Evolutionary conservation across 2,329 filamentous ascomycete genomes (phyloP).

Genomic region (Grosmannia penicillata): DNA sequence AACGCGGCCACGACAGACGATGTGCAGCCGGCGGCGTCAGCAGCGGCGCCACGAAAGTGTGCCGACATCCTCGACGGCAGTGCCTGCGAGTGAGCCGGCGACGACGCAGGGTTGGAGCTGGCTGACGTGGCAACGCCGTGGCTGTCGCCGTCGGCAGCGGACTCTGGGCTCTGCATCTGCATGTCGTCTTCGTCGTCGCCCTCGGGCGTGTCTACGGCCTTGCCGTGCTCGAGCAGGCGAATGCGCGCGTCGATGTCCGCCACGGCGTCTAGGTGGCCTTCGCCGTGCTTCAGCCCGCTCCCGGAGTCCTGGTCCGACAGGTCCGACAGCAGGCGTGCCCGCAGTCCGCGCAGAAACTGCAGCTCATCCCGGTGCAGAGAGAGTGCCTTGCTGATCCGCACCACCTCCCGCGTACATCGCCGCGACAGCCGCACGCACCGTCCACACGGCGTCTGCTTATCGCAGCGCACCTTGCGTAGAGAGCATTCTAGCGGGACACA

Average conservation of each 20-base stretch:
- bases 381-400: constrained; percentile 8
- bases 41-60: too few relatives aligned
- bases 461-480: constrained; percentile 6
- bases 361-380: constrained; percentile 7
- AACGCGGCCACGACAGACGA: constrained; percentile 16
- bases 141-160: background rate
- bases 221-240: constrained; percentile 6
- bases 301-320: too few relatives aligned
- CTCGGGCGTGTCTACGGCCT: background rate
- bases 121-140: background rate
- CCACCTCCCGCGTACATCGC: constrained; percentile 7
- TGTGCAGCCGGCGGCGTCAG: too few relatives aligned
- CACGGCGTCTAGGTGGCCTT: background rate
- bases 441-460: constrained; percentile 7
- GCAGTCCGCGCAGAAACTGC: constrained; percentile 3
- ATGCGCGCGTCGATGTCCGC: constrained; percentile 6
- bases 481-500: constrained; percentile 5
- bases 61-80: too few relatives aligned
- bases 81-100: too few relatives aligned
- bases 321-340: background rate
- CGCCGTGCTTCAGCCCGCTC: too few relatives aligned
- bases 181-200: background rate
- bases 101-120: too few relatives aligned
- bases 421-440: constrained; percentile 5
- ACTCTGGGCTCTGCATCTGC: background rate